phyloP scores from a whole-genome alignment of 192 early-diverging fungal species.

The Mortierella alpina region DNA sequence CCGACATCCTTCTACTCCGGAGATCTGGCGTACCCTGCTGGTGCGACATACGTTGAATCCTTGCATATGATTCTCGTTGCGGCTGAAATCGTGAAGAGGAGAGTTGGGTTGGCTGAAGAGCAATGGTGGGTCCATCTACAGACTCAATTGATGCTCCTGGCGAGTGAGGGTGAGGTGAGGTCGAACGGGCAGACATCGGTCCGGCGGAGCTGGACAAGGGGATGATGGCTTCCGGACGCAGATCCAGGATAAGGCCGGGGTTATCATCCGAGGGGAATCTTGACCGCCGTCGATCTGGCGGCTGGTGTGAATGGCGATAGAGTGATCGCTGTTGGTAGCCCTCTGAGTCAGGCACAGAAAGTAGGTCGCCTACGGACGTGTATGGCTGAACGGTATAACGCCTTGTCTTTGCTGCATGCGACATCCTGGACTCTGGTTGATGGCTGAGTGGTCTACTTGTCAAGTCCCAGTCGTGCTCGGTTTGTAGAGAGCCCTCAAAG shows the following conservation, averaged over 20 bases:
- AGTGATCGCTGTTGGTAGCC: slow-evolving; percentile 1
- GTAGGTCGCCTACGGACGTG: slow-evolving; percentile 17
- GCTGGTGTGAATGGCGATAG: slow-evolving; percentile 26
- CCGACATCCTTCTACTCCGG: slow-evolving; percentile 39
- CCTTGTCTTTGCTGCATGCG: slow-evolving; percentile 9
- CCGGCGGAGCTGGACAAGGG: slow-evolving; percentile 21
- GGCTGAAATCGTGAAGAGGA: slow-evolving; percentile 23
- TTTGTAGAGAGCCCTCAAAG: slow-evolving; percentile 11
- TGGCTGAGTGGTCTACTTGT: slow-evolving; percentile 21
- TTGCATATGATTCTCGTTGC: slow-evolving; percentile 34
- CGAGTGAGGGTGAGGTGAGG: slow-evolving; percentile 21
- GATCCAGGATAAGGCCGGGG: slow-evolving; percentile 1
- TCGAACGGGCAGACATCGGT: slow-evolving; percentile 29
- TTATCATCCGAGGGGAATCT: slow-evolving; percentile 18
- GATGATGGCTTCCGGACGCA: slow-evolving; percentile 16
- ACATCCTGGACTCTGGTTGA: background rate
- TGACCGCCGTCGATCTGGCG: slow-evolving; percentile 8
- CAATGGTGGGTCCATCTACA: slow-evolving; percentile 20
- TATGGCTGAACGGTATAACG: slow-evolving; percentile 51
- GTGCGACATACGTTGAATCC: slow-evolving; percentile 37
- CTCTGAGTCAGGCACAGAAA: slow-evolving; percentile 1
- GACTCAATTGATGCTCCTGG: slow-evolving; percentile 20
- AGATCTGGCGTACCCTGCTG: slow-evolving; percentile 27
- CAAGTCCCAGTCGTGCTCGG: slow-evolving; percentile 18
- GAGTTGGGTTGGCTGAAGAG: slow-evolving; percentile 39